These are phyloP conservation scores for Arachis hypogaea DNA, from an alignment of 306 rosid species.

Conservation along the genomic window DNA sequence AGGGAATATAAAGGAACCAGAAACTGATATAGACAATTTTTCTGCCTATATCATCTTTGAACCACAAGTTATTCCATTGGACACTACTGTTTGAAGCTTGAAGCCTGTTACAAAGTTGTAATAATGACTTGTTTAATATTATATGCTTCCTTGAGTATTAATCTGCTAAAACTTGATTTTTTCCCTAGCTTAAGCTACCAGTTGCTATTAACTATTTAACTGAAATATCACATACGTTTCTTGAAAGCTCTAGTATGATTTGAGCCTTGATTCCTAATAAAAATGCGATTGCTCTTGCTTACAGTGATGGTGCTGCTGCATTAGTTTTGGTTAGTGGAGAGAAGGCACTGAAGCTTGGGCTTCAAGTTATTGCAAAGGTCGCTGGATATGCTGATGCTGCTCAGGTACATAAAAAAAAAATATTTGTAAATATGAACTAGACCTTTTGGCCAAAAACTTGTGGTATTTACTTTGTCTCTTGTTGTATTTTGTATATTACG, in stretches of 20 bases:
- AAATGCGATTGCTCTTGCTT: constrained; percentile 34
- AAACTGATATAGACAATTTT: neutral
- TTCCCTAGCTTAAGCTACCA: constrained; percentile 23
- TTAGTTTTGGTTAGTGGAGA: constrained; percentile 95
- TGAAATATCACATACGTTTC: neutral
- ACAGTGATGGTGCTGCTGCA: constrained; percentile 99
- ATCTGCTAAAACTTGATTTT: constrained; percentile 28
- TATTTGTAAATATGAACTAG: constrained; percentile 25
- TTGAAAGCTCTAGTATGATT: constrained; percentile 34
- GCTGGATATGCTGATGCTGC: constrained; percentile 97
- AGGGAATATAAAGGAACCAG: no score
- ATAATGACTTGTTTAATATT: constrained; percentile 13
- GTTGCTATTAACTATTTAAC: constrained; percentile 16
- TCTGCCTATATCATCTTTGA: constrained; percentile 16
- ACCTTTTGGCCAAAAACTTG: constrained; percentile 2
- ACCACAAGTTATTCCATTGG: constrained; percentile 16
- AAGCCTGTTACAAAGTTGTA: constrained; percentile 21
- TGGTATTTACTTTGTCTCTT: constrained; percentile 10
- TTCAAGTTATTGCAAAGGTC: constrained; percentile 90
- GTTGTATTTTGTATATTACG: constrained; percentile 11
- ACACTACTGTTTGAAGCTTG: neutral
- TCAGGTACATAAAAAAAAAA: constrained; percentile 60
- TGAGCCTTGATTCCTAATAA: constrained; percentile 30
- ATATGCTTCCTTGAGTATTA: constrained; percentile 15
- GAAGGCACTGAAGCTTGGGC: constrained; percentile 81